phyloP scores from a whole-genome alignment of 106 monocot genomes.

The Apostasia ramifera region DNA sequence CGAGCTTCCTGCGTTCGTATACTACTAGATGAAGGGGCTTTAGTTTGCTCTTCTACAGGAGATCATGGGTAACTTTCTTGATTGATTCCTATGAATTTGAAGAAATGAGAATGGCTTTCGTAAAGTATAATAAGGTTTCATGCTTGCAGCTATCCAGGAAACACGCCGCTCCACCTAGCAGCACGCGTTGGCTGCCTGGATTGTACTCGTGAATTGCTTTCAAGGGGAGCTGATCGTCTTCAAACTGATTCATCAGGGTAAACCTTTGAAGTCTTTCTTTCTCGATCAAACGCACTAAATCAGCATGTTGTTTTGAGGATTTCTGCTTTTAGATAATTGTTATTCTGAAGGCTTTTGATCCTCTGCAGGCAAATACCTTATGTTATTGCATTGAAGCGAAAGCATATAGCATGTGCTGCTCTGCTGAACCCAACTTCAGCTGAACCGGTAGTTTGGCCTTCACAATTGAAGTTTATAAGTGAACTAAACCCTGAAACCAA shows the following conservation, averaged over 20 bases:
- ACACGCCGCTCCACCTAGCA: constrained; percentile 75
- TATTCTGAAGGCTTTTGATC: neutral
- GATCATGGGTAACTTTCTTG: constrained; percentile 17
- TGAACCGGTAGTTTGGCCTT: constrained; percentile 79
- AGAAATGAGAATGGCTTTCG: neutral
- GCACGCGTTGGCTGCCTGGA: constrained; percentile 64
- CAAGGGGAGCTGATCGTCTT: constrained; percentile 81
- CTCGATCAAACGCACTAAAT: neutral
- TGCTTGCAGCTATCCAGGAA: constrained; percentile 52
- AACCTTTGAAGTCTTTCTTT: neutral
- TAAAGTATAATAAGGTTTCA: neutral
- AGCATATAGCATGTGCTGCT: constrained; percentile 58
- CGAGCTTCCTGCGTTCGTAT: constrained; percentile 49
- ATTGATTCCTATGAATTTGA: neutral
- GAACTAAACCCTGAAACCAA: constrained; percentile 20
- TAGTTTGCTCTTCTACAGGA: constrained; percentile 35
- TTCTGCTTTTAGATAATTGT: too few relatives aligned
- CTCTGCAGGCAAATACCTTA: constrained; percentile 23
- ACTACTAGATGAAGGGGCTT: constrained; percentile 52
- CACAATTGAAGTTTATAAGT: constrained; percentile 71
- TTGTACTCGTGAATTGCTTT: constrained; percentile 61
- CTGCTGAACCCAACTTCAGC: constrained; percentile 68
- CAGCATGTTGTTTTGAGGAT: neutral
- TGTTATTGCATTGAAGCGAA: constrained; percentile 44
- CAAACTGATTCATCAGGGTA: constrained; percentile 67